Base-by-base conservation (phyloP, 257 asterid genomes). In the Solanum lycopersicoides region DNA sequence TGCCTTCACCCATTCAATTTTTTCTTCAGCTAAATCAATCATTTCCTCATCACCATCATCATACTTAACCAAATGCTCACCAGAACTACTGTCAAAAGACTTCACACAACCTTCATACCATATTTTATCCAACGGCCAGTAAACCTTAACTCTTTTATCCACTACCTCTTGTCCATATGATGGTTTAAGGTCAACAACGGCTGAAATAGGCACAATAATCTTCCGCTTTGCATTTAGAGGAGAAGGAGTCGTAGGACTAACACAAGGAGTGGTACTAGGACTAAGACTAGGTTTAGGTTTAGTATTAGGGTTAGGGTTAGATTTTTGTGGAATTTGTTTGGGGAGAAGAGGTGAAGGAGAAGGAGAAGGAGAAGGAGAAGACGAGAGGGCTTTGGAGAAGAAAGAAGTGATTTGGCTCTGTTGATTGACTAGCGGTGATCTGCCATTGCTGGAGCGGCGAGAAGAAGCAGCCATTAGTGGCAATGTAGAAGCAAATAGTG, bases 321-420 rank as follows among this genome's bases (percentile, higher is more conserved):
- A 89, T 89, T 91, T 89, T 92, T 20, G 4, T 69, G 95, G 87
- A 45, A 89, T 90, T 86, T 6, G 89, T 21, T 91, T 90, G 20
- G 94, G 34, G 32, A 88, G 66, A 3, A 83, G 59, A 11, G 92
- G 91, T 18, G 92, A 34, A 28, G 93, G 88, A 14, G 92, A 85
- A 30, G 94, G 88, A 18, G 92, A 85, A 30, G 94, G 87, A 18
- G 92, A 85, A 30, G 94, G 82, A 25, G 94, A 84, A 25, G 94
- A 84, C 3, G 89, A 91, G 14, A 94, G 69, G 84, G 50, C 87
- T 91, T 93, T 96, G 87, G 92, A n/a, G 92, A 97, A 97, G 91
- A 97, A 97, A 45, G 95, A 86, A 18, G 99, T 97, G 86, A 97
- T 97, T 86, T 95, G 98, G 37, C 95, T 90, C 94, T 95, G 98